Conservation (phyloP, 2,329 filamentous ascomycete species). For the Aspergillus sp. region DNA sequence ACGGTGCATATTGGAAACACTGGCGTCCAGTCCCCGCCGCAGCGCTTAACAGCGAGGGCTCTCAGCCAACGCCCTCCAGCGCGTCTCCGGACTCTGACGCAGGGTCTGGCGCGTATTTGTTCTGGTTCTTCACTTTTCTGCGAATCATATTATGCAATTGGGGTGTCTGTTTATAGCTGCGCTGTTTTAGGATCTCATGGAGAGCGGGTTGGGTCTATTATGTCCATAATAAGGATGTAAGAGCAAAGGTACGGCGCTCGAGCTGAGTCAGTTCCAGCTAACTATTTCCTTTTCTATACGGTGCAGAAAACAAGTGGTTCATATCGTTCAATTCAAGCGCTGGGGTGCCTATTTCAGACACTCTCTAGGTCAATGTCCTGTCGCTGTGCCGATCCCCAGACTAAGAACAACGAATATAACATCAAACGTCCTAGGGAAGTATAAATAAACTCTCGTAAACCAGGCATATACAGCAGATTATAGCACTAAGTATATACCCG, state of each 20-base stretch:
- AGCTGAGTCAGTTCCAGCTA: not conserved
- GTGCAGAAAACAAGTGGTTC: no score
- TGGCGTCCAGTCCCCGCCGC: conserved; percentile 19
- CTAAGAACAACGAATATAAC: not conserved
- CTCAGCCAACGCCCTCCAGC: conserved; percentile 28
- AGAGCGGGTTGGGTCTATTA: not conserved
- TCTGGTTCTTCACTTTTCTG: not conserved
- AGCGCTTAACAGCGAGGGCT: conserved; percentile 27
- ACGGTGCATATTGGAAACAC: not conserved
- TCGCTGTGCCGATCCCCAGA: no score
- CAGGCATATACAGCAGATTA: not conserved
- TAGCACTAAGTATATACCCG: not conserved
- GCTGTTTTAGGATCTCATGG: not conserved
- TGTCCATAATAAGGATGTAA: not conserved
- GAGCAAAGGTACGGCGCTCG: not conserved
- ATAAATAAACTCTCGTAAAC: not conserved
- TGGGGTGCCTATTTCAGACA: no score
- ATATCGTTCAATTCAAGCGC: no score
- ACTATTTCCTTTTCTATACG: no score
- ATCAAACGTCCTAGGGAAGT: not conserved
- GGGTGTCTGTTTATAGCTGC: not conserved
- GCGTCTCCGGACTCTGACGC: conserved; percentile 21
- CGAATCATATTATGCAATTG: not conserved
- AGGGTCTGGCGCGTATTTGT: not conserved
- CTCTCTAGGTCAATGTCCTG: no score